These are phyloP conservation scores for Coemansia pectinata DNA, from an alignment of 192 early-diverging fungal genomes.

Conservation along the genomic window DNA sequence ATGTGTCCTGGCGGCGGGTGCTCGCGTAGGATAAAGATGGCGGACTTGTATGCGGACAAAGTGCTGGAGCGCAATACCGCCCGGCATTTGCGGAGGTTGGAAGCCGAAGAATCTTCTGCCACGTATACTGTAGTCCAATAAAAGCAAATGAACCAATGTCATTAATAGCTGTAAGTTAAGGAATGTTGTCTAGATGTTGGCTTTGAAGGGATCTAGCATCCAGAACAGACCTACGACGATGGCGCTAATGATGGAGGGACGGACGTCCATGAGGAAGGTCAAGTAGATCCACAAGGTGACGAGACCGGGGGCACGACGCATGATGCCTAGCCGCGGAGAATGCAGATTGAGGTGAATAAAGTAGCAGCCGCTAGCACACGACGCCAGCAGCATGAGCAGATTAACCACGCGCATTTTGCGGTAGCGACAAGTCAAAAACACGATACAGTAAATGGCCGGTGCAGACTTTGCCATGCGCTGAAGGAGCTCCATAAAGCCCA, in stretches of 20 bases:
- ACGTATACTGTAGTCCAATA: conserved; percentile 36
- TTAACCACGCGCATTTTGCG: conserved; percentile 53
- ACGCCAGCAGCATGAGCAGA: conserved; percentile 53
- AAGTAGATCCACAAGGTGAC: conserved; percentile 70
- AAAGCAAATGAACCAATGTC: not conserved
- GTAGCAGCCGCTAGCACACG: conserved; percentile 60
- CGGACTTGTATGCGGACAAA: conserved; percentile 47
- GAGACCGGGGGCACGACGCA: conserved; percentile 69
- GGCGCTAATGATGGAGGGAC: conserved; percentile 35
- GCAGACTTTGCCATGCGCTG: conserved; percentile 31
- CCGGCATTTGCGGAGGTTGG: conserved; percentile 40
- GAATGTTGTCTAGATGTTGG: not conserved
- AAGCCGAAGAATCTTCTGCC: conserved; percentile 32
- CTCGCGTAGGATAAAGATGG: conserved; percentile 18
- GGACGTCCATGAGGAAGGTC: conserved; percentile 47
- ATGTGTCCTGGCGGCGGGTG: conserved; percentile 51
- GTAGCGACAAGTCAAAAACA: conserved; percentile 63
- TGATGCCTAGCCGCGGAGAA: conserved; percentile 68
- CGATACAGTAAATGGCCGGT: conserved; percentile 58
- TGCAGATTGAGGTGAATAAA: conserved; percentile 65
- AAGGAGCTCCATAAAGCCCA: conserved; percentile 25
- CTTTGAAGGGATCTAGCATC: conserved; percentile 39
- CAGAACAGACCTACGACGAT: conserved; percentile 35
- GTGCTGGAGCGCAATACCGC: conserved; percentile 55
- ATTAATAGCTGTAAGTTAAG: not conserved